phyloP scores from a whole-genome alignment of 1,284 basidiomycete genomes.

The Porodaedalea pini region DNA sequence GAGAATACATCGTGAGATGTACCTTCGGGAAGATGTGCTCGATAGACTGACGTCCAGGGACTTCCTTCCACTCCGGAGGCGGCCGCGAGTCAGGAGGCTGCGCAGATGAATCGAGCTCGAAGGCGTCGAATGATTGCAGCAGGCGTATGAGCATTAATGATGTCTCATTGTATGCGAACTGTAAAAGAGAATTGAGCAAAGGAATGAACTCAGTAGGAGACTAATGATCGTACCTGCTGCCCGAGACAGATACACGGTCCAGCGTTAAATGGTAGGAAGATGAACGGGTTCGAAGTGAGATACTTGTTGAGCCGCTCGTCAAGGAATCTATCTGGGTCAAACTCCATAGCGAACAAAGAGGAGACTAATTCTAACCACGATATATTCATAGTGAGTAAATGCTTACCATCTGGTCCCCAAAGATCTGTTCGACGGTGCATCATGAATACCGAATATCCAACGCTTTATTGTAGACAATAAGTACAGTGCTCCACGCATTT shows the following conservation, averaged over 20 bases:
- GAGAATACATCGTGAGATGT: constrained; percentile 14
- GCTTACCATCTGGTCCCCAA: constrained; percentile 62
- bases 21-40: constrained; percentile 11
- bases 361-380: background rate
- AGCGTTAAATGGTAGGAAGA: constrained; percentile 48
- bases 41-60: constrained; percentile 11
- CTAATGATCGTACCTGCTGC: constrained; percentile 34
- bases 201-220: background rate
- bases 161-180: constrained; percentile 69
- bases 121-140: constrained; percentile 51
- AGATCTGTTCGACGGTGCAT: constrained; percentile 62
- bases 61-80: constrained; percentile 43
- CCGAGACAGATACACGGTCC: constrained; percentile 48
- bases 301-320: constrained; percentile 36
- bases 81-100: constrained; percentile 42
- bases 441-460: constrained; percentile 48
- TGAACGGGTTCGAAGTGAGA: constrained; percentile 41
- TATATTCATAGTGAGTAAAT: background rate
- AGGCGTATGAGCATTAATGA: constrained; percentile 64
- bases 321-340: constrained; percentile 45
- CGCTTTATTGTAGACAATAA: constrained; percentile 1
- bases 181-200: background rate
- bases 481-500: background rate
- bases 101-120: constrained; percentile 44
- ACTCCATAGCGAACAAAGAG: constrained; percentile 32